Conservation (phyloP, 352 stramenopile species). For the Pythium brachiatum region DNA sequence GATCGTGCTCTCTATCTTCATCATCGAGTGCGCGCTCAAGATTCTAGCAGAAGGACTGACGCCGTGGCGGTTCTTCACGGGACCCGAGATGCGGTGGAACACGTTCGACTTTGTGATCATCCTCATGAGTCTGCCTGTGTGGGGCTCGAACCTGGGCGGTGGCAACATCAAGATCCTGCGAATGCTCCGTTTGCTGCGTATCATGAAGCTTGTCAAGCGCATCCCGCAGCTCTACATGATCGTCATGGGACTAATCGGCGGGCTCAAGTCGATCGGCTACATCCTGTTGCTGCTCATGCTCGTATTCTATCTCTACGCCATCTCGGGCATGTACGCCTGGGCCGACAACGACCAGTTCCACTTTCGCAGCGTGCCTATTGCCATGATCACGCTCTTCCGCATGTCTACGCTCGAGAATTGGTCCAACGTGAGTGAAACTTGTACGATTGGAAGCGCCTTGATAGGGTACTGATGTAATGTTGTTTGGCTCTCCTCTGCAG, state of each 20-base stretch:
- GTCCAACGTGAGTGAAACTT: conserved; percentile 45
- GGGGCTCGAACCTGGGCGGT: conserved; percentile 50
- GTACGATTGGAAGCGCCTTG: background rate
- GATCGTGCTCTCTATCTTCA: conserved; percentile 68
- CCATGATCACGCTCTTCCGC: conserved; percentile 82
- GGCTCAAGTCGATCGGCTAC: conserved; percentile 89
- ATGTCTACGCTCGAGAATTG: conserved; percentile 84
- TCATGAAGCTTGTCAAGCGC: conserved; percentile 90
- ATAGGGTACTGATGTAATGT: background rate
- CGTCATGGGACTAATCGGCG: conserved; percentile 86
- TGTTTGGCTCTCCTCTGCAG: conserved; percentile 15
- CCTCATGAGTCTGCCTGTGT: conserved; percentile 72
- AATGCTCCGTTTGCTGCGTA: conserved; percentile 83
- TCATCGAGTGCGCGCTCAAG: conserved; percentile 73
- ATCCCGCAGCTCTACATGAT: conserved; percentile 91
- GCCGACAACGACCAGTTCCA: conserved; percentile 85
- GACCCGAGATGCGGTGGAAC: conserved; percentile 79
- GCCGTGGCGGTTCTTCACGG: conserved; percentile 75
- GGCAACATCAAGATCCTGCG: conserved; percentile 80
- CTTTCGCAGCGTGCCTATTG: conserved; percentile 72
- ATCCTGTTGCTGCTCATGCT: conserved; percentile 86
- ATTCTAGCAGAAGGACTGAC: conserved; percentile 69
- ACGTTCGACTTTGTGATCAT: conserved; percentile 85
- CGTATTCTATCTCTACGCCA: conserved; percentile 89
- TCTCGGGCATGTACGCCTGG: conserved; percentile 91